phyloP scores from a whole-genome alignment of 2,329 filamentous ascomycete genomes.

The Colletotrichum cereale region DNA sequence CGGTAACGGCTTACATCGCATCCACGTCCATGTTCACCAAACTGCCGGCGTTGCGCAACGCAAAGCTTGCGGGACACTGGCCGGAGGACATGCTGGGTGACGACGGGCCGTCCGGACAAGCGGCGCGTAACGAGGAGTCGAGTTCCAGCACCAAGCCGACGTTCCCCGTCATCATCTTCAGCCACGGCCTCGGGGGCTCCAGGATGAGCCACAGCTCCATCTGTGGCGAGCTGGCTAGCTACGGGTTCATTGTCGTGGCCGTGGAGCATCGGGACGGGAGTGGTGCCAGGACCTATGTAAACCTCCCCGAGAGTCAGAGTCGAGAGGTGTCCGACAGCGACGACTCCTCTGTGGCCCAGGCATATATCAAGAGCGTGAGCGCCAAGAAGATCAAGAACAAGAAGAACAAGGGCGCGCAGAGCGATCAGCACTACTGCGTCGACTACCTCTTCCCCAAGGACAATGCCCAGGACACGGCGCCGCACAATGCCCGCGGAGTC shows the following conservation, averaged over 20 bases:
- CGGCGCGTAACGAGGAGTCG: slow-evolving; percentile 45
- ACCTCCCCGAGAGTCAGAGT: slow-evolving; percentile 60
- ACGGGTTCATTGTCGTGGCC: slow-evolving; percentile 74
- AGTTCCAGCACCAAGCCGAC: slow-evolving; percentile 52
- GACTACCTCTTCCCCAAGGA: slow-evolving; percentile 74
- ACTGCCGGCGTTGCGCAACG: slow-evolving; percentile 73
- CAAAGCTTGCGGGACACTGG: slow-evolving; percentile 67
- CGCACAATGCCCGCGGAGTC: slow-evolving; percentile 70
- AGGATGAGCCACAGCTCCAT: slow-evolving; percentile 72
- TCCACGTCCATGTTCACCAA: slow-evolving; percentile 74
- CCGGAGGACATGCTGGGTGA: slow-evolving; percentile 55
- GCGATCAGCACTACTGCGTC: slow-evolving; percentile 59
- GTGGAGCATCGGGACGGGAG: slow-evolving; percentile 76
- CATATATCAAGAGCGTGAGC: slow-evolving; percentile 45
- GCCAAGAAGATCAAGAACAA: slow-evolving; percentile 52
- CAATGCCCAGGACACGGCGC: slow-evolving; percentile 62
- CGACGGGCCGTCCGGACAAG: slow-evolving; percentile 50
- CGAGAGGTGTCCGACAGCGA: slow-evolving; percentile 50
- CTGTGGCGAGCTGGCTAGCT: slow-evolving; percentile 75
- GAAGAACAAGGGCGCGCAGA: slow-evolving; percentile 44
- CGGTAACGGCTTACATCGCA: slow-evolving; percentile 66
- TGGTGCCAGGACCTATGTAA: slow-evolving; percentile 71
- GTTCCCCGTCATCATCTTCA: slow-evolving; percentile 75
- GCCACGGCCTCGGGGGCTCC: slow-evolving; percentile 74
- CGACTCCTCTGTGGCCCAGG: slow-evolving; percentile 46